Evolutionary conservation across 2,329 filamentous ascomycete genomes (phyloP).

Genomic region (Colletotrichum somersetense): DNA sequence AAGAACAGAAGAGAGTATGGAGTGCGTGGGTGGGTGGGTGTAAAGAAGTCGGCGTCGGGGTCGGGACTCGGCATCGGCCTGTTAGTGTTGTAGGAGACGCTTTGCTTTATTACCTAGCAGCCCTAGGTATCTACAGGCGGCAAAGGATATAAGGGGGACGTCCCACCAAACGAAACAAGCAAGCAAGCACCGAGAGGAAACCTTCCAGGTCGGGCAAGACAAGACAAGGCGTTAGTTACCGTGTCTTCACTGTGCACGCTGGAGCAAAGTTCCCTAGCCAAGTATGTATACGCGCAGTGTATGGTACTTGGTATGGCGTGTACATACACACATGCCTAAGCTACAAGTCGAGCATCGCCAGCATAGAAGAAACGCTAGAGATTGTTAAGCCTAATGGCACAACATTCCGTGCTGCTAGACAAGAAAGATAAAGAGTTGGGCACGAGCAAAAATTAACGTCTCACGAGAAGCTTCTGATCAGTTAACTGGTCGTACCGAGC

Average conservation of each 20-base stretch:
- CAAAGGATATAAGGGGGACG: background rate
- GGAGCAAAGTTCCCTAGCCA: background rate
- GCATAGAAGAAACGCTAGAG: background rate
- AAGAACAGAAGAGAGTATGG: slow-evolving; percentile 4
- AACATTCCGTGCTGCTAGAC: slow-evolving; percentile 11
- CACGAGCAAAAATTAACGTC: slow-evolving; percentile 31
- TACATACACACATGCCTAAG: no score
- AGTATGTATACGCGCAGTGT: no score
- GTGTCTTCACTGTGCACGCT: background rate
- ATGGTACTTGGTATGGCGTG: no score
- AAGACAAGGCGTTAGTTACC: slow-evolving; percentile 26
- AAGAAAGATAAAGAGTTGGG: background rate
- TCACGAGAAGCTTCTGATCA: slow-evolving; percentile 24
- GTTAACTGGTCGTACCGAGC: background rate
- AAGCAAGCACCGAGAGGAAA: background rate
- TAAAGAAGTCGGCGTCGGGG: background rate
- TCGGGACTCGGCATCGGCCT: slow-evolving; percentile 1
- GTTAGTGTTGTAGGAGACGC: background rate
- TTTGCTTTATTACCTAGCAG: background rate
- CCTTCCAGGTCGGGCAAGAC: slow-evolving; percentile 28
- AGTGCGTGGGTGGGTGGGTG: background rate
- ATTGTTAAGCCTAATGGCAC: slow-evolving; percentile 12
- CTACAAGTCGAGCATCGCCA: no score
- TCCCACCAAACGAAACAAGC: no score
- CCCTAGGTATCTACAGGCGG: background rate